Evolutionary conservation across 148 eudicot genomes (phyloP).

Genomic region (Hydrangea macrophylla): DNA sequence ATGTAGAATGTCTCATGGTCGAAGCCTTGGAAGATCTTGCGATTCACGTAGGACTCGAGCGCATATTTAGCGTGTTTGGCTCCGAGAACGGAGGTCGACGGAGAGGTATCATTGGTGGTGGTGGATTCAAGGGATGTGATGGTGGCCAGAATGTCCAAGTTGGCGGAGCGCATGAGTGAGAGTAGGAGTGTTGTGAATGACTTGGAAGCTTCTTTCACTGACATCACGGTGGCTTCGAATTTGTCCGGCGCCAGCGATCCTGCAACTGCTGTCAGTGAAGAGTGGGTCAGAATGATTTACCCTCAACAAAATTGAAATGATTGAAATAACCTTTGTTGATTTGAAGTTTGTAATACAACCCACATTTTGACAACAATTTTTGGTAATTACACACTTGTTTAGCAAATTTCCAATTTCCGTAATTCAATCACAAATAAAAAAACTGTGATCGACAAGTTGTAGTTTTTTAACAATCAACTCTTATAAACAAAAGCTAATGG

Average conservation of each 20-base stretch:
- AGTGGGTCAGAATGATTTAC: too few relatives aligned
- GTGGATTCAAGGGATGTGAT: slow-evolving; percentile 73
- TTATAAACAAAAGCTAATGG: too few relatives aligned
- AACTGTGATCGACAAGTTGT: too few relatives aligned
- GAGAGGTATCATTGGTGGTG: slow-evolving; percentile 19
- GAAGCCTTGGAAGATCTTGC: slow-evolving; percentile 85
- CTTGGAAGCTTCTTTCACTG: slow-evolving; percentile 69
- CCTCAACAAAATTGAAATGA: not conserved
- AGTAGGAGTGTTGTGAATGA: slow-evolving; percentile 74
- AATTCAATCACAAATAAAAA: too few relatives aligned
- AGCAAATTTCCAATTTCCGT: too few relatives aligned
- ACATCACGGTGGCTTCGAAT: slow-evolving; percentile 65
- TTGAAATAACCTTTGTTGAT: slow-evolving; percentile 10
- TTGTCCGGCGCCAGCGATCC: slow-evolving; percentile 64
- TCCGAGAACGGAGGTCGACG: slow-evolving; percentile 28
- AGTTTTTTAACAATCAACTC: too few relatives aligned
- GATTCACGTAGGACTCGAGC: slow-evolving; percentile 76
- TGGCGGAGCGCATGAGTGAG: slow-evolving; percentile 92
- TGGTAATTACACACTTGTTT: too few relatives aligned
- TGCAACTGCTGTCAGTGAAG: slow-evolving; percentile 35
- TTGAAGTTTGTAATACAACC: too few relatives aligned
- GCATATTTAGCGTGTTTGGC: slow-evolving; percentile 75
- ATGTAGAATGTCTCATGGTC: slow-evolving; percentile 99
- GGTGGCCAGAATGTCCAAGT: slow-evolving; percentile 87
- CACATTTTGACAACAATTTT: too few relatives aligned